A percentile compares a stretch with the other conserved stretches of the same genome.
Evolutionary conservation across 768 basidiomycete species (phyloP).

Genomic region (Tricholoma sp.): DNA sequence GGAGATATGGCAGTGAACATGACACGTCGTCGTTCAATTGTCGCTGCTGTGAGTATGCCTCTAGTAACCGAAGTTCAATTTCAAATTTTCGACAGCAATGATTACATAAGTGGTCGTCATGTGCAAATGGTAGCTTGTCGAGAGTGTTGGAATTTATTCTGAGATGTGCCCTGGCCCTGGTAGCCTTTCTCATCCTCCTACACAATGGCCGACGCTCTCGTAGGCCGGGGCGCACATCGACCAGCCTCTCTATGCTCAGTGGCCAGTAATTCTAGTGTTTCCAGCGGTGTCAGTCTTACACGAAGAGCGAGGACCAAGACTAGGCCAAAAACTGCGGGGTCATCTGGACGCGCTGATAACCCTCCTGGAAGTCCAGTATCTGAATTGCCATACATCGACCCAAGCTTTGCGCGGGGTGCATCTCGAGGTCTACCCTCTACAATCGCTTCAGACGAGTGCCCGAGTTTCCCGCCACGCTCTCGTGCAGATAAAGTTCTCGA

Average conservation of each 20-base stretch:
- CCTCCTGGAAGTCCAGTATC: conserved; percentile 20
- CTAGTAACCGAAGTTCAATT: too few species aligned
- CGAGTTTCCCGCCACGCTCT: conserved; percentile 18
- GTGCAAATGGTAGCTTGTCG: conserved; percentile 8
- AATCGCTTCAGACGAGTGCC: conserved; percentile 5
- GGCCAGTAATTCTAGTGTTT: conserved; percentile 45
- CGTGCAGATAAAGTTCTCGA: conserved; percentile 10
- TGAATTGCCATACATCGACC: conserved; percentile 31
- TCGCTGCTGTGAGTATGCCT: background rate
- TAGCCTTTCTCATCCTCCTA: conserved; percentile 15
- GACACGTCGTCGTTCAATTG: background rate
- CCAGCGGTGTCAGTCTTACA: conserved; percentile 44
- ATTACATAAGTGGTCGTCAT: conserved; percentile 6
- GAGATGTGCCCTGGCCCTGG: conserved; percentile 11
- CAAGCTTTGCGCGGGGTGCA: conserved; percentile 21
- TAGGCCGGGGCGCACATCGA: conserved; percentile 18
- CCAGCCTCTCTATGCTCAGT: conserved; percentile 42
- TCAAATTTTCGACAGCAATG: background rate
- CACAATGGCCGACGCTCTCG: conserved; percentile 21
- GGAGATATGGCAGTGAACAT: conserved; percentile 8
- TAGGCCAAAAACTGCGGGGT: conserved; percentile 43
- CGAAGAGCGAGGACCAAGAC: conserved; percentile 50
- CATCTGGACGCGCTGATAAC: conserved; percentile 19
- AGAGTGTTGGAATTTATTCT: conserved; percentile 1
- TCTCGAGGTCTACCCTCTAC: conserved; percentile 9